phyloP scores from a whole-genome alignment of 2,329 filamentous ascomycete genomes.

The Exophiala oligosperma region DNA sequence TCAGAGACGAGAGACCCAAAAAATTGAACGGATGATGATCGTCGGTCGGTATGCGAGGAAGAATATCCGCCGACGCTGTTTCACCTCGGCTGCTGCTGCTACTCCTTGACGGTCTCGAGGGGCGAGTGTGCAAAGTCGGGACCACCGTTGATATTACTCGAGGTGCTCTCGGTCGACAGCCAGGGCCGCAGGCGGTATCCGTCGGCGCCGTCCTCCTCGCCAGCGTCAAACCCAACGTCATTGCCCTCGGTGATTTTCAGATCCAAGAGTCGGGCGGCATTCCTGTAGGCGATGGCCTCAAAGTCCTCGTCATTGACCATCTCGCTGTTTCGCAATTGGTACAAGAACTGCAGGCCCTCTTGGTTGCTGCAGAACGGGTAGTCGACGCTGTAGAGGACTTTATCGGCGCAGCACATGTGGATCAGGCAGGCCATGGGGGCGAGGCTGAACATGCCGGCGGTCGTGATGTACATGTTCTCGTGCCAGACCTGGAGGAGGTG shows the following conservation, averaged over 20 bases:
- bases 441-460: slow-evolving; percentile 54
- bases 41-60: too few relatives aligned
- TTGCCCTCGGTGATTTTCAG: slow-evolving; percentile 15
- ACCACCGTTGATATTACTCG: slow-evolving; percentile 1
- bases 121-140: slow-evolving; percentile 16
- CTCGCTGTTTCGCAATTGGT: slow-evolving; percentile 50
- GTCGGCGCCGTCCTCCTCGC: neutral
- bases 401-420: slow-evolving; percentile 41
- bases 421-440: slow-evolving; percentile 47
- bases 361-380: slow-evolving; percentile 57
- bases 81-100: neutral
- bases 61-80: neutral
- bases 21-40: too few relatives aligned
- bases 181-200: slow-evolving; percentile 8
- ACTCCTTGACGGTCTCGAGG: slow-evolving; percentile 18
- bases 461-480: slow-evolving; percentile 59
- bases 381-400: slow-evolving; percentile 58
- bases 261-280: slow-evolving; percentile 51
- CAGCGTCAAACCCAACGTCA: slow-evolving; percentile 12
- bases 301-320: slow-evolving; percentile 52
- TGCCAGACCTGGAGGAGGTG: slow-evolving; percentile 54
- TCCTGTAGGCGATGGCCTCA: slow-evolving; percentile 51
- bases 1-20: too few relatives aligned
- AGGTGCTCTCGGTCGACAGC: slow-evolving; percentile 10
- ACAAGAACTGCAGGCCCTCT: slow-evolving; percentile 50